phyloP scores from a whole-genome alignment of 345 rosid species.

The Atalantia buxifolia region DNA sequence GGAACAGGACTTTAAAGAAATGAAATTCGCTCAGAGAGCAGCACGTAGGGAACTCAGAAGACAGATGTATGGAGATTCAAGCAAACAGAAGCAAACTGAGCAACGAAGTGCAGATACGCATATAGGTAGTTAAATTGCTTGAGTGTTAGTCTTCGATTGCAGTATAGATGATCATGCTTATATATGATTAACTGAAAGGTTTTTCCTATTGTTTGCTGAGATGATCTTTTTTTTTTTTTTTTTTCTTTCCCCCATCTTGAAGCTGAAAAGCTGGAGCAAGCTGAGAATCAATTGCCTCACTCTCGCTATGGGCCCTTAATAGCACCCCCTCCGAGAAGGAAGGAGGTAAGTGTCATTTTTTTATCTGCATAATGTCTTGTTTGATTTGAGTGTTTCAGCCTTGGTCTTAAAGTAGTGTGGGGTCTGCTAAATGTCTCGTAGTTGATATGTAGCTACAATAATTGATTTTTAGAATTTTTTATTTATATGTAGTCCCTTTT shows the following conservation, averaged over 20 bases:
- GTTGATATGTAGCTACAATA: background rate
- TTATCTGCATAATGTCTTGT: background rate
- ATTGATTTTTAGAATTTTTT: background rate
- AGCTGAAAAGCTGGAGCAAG: conserved; percentile 99
- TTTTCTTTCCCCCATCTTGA: background rate
- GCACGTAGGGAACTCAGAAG: conserved; percentile 67
- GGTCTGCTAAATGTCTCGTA: background rate
- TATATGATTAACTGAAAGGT: background rate
- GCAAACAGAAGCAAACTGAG: conserved; percentile 27
- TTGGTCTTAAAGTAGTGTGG: background rate
- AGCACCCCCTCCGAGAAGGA: conserved; percentile 68
- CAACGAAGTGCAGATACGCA: conserved; percentile 20
- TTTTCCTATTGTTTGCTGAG: background rate
- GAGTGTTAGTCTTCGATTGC: background rate
- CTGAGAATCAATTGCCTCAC: conserved; percentile 88
- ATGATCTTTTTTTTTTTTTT: conserved; percentile 7
- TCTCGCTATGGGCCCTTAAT: conserved; percentile 72
- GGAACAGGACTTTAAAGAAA: conserved; percentile 72
- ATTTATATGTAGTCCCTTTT: background rate
- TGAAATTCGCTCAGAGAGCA: conserved; percentile 61
- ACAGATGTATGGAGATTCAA: conserved; percentile 39
- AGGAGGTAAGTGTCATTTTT: conserved; percentile 60
- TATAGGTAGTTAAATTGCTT: background rate
- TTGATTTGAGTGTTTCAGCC: conserved; percentile 2
- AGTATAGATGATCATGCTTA: conserved; percentile 3